Conservation (phyloP, 2,329 filamentous ascomycete genomes). For the Penicillium sp. region DNA sequence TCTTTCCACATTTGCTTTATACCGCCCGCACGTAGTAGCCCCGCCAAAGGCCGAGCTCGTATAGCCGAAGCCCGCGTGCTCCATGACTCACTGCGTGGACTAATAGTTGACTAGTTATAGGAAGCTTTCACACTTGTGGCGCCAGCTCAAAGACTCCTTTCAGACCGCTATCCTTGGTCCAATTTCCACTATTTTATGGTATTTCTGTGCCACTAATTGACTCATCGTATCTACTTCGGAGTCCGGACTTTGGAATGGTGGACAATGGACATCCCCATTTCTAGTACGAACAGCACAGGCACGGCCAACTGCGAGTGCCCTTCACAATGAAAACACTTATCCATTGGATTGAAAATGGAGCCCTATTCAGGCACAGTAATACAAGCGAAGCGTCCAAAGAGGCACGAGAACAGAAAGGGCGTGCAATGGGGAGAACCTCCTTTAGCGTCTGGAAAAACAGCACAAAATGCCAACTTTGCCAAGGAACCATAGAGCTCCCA, state of each 20-base stretch:
- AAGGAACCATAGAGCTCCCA: conserved; percentile 19
- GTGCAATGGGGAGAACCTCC: background rate
- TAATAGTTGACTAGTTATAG: too few relatives aligned
- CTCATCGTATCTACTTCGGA: background rate
- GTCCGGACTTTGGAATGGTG: background rate
- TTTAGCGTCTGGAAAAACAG: conserved; percentile 11
- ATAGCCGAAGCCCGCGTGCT: background rate
- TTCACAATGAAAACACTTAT: background rate
- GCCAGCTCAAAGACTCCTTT: background rate
- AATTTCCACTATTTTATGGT: background rate
- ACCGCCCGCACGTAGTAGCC: background rate
- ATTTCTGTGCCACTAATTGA: background rate
- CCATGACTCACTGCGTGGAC: background rate
- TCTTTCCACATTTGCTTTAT: background rate
- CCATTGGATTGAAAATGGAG: background rate
- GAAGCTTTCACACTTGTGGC: background rate
- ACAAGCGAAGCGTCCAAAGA: background rate
- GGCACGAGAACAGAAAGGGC: too few relatives aligned
- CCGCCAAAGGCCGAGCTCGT: background rate
- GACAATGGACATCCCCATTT: background rate
- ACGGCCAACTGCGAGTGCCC: background rate
- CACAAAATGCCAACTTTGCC: conserved; percentile 13
- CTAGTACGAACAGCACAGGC: background rate
- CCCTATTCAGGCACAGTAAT: background rate
- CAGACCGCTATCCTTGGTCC: background rate